Percentiles rank a stretch among this genome's conserved stretches.
Conservation (phyloP, 1,284 basidiomycete genomes). For the Stygiomarasmius scandens region DNA sequence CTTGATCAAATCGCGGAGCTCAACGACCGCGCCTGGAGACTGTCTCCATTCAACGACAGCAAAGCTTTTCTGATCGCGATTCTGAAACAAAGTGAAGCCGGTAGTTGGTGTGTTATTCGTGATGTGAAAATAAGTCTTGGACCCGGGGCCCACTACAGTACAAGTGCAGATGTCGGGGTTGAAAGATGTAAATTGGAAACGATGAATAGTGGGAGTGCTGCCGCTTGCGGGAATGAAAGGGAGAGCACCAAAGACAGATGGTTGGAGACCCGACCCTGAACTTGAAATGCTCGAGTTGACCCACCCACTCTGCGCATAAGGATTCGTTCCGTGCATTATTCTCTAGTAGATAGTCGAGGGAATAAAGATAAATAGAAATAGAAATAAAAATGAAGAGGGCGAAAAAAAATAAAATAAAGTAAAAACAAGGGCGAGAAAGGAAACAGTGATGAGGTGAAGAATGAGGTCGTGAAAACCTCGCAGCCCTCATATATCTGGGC, state of each 20-base stretch:
- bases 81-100: conserved; percentile 23
- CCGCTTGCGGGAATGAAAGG: conserved; percentile 18
- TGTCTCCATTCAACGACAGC: conserved; percentile 27
- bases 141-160: conserved; percentile 28
- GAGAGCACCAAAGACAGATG: conserved; percentile 27
- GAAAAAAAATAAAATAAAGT: neutral
- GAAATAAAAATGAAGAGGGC: neutral
- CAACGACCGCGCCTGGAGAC: conserved; percentile 23
- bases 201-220: conserved; percentile 24
- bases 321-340: conserved; percentile 28
- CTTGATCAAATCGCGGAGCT: conserved; percentile 24
- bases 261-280: conserved; percentile 19
- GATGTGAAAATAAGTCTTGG: conserved; percentile 16
- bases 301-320: conserved; percentile 35
- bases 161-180: conserved; percentile 30
- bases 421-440: neutral
- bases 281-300: conserved; percentile 24
- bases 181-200: conserved; percentile 28
- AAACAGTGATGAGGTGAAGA: neutral
- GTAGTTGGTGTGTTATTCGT: conserved; percentile 18
- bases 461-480: too few species aligned
- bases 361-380: neutral
- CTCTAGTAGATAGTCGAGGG: too few species aligned
- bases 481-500: too few species aligned
- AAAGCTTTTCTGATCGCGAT: conserved; percentile 18